These are phyloP conservation scores for Mortierella sp. DNA, from an alignment of 371 early-diverging fungal species.

Conservation along the genomic window DNA sequence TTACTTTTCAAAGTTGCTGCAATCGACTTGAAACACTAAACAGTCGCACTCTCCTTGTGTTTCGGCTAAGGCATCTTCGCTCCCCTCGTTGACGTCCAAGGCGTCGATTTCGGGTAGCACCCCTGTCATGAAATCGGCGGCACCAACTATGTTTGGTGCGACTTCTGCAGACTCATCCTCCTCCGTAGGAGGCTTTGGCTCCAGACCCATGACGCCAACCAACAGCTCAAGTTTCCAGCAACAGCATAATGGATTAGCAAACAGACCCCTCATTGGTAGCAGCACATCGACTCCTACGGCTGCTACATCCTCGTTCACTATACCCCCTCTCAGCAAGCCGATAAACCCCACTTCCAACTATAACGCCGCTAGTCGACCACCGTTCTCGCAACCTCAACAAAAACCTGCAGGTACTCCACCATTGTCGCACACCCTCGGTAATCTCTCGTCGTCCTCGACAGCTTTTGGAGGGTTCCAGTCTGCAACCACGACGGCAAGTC, in stretches of 20 bases:
- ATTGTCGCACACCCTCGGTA: conserved; percentile 49
- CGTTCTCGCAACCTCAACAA: conserved; percentile 51
- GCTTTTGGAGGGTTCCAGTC: conserved; percentile 55
- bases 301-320: conserved; percentile 42
- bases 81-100: conserved; percentile 24
- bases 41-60: too few relatives aligned
- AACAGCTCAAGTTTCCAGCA: conserved; percentile 17
- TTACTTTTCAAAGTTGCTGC: not conserved
- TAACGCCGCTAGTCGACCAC: conserved; percentile 17
- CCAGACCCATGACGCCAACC: conserved; percentile 46
- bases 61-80: conserved; percentile 20
- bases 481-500: conserved; percentile 14
- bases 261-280: conserved; percentile 1
- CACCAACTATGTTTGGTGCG: conserved; percentile 51
- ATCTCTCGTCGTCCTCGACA: conserved; percentile 42
- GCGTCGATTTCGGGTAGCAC: conserved; percentile 35
- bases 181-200: conserved; percentile 14
- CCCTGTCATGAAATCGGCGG: conserved; percentile 32
- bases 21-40: not conserved
- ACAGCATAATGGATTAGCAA: conserved; percentile 22
- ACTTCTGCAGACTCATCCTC: conserved; percentile 22
- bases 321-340: conserved; percentile 52
- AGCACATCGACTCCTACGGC: conserved; percentile 21
- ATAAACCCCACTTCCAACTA: conserved; percentile 18
- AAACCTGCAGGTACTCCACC: conserved; percentile 48